Conservation (phyloP, 2,329 filamentous ascomycete species). For the Sporothrix dimorphospora region DNA sequence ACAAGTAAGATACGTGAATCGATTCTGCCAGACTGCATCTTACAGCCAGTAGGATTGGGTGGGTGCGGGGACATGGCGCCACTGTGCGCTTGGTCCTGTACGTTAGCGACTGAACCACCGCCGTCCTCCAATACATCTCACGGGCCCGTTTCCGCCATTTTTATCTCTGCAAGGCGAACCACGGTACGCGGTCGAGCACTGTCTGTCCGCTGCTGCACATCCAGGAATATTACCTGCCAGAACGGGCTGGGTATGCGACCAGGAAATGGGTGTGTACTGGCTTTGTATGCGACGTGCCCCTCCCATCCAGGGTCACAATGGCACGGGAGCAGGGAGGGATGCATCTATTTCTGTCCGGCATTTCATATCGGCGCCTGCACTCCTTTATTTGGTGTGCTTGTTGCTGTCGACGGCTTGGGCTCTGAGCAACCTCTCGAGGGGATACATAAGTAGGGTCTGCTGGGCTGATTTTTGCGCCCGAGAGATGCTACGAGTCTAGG, state of each 20-base stretch:
- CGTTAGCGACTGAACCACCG: not conserved
- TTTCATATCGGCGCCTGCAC: not conserved
- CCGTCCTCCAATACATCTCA: not conserved
- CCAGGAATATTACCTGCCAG: slow-evolving; percentile 1
- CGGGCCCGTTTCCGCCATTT: not conserved
- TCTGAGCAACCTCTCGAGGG: too few relatives aligned
- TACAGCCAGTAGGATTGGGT: not conserved
- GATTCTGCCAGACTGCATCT: not conserved
- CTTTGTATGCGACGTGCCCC: not conserved
- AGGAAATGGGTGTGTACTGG: not conserved
- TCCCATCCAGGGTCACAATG: not conserved
- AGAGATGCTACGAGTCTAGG: too few relatives aligned
- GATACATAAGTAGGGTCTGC: too few relatives aligned
- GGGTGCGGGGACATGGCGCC: not conserved
- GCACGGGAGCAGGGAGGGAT: not conserved
- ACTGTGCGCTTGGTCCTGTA: not conserved
- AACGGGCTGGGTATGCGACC: not conserved
- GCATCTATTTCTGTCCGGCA: slow-evolving; percentile 4
- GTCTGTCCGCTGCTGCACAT: not conserved
- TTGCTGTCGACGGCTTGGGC: not conserved
- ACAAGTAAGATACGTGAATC: too few relatives aligned
- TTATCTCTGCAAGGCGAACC: not conserved
- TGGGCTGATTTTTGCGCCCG: too few relatives aligned
- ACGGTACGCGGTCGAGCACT: not conserved
- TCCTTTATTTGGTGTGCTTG: not conserved